These are phyloP conservation scores for Daldinia sp. DNA, from an alignment of 2,329 filamentous ascomycete genomes.

Conservation along the genomic window DNA sequence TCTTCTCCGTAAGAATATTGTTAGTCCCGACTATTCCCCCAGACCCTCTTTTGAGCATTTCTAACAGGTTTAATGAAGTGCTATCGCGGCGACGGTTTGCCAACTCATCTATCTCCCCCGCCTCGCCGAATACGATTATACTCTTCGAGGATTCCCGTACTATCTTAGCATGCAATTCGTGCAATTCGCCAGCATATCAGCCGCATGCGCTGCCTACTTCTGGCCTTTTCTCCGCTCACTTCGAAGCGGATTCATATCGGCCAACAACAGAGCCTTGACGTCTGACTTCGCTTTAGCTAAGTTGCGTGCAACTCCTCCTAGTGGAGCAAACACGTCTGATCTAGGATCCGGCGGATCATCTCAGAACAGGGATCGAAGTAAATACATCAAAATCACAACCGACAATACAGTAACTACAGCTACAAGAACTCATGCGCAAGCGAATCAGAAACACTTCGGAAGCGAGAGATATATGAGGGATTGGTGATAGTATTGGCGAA, in stretches of 20 bases:
- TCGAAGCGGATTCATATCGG: conserved; percentile 31
- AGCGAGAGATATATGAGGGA: conserved; percentile 31
- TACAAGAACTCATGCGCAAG: neutral
- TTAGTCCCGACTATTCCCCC: conserved; percentile 6
- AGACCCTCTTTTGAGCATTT: neutral
- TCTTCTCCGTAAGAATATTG: conserved; percentile 34
- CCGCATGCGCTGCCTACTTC: conserved; percentile 32
- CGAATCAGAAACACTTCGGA: conserved; percentile 7
- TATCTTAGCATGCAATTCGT: conserved; percentile 34
- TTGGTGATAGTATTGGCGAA: conserved; percentile 12
- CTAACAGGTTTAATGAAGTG: conserved; percentile 27
- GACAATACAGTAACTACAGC: conserved; percentile 30
- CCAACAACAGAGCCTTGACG: conserved; percentile 30
- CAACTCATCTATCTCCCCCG: conserved; percentile 33
- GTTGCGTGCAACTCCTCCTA: conserved; percentile 16
- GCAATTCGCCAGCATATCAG: conserved; percentile 30
- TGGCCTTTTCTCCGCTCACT: conserved; percentile 37
- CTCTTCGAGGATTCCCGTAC: conserved; percentile 29
- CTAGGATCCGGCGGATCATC: conserved; percentile 21
- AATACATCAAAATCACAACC: conserved; percentile 33
- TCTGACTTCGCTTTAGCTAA: conserved; percentile 29
- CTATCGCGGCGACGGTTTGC: conserved; percentile 29
- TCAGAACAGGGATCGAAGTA: conserved; percentile 29
- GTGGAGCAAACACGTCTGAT: conserved; percentile 13
- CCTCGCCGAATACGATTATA: conserved; percentile 28